Conservation (phyloP, 371 early-diverging fungal genomes). For the Capniomyces stellatus region DNA sequence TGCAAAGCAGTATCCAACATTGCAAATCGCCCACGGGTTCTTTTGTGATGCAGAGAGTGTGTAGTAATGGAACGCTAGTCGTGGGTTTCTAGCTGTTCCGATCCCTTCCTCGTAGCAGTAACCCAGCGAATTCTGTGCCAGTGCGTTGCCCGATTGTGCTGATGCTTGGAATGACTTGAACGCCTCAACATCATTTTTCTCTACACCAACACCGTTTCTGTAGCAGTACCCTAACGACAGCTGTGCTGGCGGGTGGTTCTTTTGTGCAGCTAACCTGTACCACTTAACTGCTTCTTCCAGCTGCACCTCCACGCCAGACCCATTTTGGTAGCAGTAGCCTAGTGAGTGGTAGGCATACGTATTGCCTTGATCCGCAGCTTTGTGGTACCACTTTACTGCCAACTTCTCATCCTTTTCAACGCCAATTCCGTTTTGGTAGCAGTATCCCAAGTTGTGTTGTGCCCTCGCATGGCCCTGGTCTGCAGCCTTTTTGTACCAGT, state of each 20-base stretch:
- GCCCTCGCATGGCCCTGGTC: conserved; percentile 63
- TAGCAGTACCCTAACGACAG: conserved; percentile 74
- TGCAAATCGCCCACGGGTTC: conserved; percentile 76
- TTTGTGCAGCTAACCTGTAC: conserved; percentile 48
- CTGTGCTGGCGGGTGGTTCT: conserved; percentile 44
- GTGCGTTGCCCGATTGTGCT: conserved; percentile 48
- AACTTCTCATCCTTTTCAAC: conserved; percentile 35
- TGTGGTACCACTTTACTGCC: conserved; percentile 52
- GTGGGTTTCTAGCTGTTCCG: conserved; percentile 41
- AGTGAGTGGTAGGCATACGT: conserved; percentile 64
- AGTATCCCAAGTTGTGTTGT: conserved; percentile 71
- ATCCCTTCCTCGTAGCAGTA: conserved; percentile 78
- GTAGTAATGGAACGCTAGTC: conserved; percentile 70
- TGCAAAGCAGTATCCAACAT: conserved; percentile 69
- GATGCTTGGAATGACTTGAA: conserved; percentile 45
- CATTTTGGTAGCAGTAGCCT: conserved; percentile 82
- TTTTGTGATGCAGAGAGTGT: conserved; percentile 51
- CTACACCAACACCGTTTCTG: conserved; percentile 49
- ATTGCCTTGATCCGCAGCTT: conserved; percentile 56
- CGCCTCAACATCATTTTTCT: conserved; percentile 41
- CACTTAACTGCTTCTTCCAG: conserved; percentile 45
- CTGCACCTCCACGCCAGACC: conserved; percentile 52
- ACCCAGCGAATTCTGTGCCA: conserved; percentile 70
- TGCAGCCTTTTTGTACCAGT: conserved; percentile 65
- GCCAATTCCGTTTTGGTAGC: conserved; percentile 71